Evolutionary conservation across 2,329 filamentous ascomycete genomes (phyloP).

Genomic region (Stagonosporopsis vannaccii): DNA sequence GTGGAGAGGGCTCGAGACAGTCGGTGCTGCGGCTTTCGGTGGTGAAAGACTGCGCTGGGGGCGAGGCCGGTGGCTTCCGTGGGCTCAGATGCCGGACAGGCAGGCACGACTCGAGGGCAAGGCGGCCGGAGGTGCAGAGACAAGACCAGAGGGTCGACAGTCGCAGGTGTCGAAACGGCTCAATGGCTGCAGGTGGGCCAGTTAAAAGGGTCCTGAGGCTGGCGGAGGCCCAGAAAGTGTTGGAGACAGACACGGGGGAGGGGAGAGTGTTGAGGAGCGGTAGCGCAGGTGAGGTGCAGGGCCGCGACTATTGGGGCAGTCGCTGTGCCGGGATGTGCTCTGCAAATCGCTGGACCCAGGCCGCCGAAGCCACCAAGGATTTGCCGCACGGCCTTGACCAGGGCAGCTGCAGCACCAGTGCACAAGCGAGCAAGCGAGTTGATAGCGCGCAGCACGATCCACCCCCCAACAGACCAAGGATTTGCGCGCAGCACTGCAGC

Average conservation of each 20-base stretch:
- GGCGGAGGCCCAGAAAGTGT: constrained; percentile 42
- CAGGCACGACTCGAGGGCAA: constrained; percentile 17
- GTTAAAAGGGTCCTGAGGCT: constrained; percentile 44
- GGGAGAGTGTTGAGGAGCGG: constrained; percentile 44
- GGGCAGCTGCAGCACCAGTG: constrained; percentile 33
- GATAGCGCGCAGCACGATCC: constrained; percentile 36
- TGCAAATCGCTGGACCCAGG: constrained; percentile 37
- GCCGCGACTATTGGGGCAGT: constrained; percentile 42
- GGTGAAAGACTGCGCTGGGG: constrained; percentile 23
- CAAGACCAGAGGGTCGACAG: constrained; percentile 11
- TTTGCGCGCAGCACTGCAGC: constrained; percentile 32
- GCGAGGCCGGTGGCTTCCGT: constrained; percentile 43
- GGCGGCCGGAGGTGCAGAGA: constrained; percentile 13
- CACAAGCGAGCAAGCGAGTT: constrained; percentile 41
- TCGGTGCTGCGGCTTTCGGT: constrained; percentile 22
- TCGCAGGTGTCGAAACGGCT: constrained; percentile 23
- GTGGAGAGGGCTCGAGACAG: constrained; percentile 13
- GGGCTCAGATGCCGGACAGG: not conserved
- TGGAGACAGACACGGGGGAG: constrained; percentile 28
- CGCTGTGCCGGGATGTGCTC: constrained; percentile 37
- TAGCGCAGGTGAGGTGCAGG: constrained; percentile 42
- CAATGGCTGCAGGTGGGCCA: constrained; percentile 30
- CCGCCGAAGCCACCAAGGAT: constrained; percentile 25
- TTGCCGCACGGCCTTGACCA: constrained; percentile 21
- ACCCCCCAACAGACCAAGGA: constrained; percentile 46